Conservation (phyloP, 2,329 filamentous ascomycete genomes). For the Claviceps cyperi region DNA sequence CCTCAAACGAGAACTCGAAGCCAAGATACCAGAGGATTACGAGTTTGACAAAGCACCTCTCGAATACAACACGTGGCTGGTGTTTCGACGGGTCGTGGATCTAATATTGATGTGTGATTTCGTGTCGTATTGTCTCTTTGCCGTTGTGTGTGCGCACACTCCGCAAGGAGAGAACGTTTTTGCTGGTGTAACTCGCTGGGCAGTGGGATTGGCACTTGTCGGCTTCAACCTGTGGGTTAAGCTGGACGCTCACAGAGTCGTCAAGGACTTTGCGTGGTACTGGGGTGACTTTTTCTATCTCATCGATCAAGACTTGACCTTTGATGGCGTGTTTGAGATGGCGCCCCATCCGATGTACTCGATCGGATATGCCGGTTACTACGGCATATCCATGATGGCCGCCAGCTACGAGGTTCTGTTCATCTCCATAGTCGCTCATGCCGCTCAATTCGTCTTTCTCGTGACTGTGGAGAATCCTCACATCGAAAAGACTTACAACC, state of each 20-base stretch:
- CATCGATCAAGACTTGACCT: constrained; percentile 93
- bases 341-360: constrained; percentile 98
- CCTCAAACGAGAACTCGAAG: constrained; percentile 79
- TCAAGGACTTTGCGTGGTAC: constrained; percentile 99
- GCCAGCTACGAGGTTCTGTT: constrained; percentile 95
- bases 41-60: constrained; percentile 82
- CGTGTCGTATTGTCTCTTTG: constrained; percentile 90
- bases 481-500: constrained; percentile 95
- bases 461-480: constrained; percentile 89
- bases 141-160: constrained; percentile 67
- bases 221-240: constrained; percentile 98
- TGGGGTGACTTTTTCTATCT: constrained; percentile 99
- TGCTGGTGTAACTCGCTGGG: constrained; percentile 64
- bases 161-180: constrained; percentile 57
- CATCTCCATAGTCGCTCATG: constrained; percentile 90
- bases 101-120: constrained; percentile 99
- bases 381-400: constrained; percentile 95
- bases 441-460: constrained; percentile 87
- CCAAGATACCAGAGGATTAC: constrained; percentile 90
- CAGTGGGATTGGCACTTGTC: constrained; percentile 61
- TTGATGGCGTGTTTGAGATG: constrained; percentile 98
- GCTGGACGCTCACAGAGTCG: constrained; percentile 89
- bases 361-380: constrained; percentile 94
- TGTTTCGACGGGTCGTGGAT: constrained; percentile 91
- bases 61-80: constrained; percentile 98